Evolutionary conservation across 768 basidiomycete genomes (phyloP), one percentile per base, ranked within the genome.

Genomic region (Kondoa subrosea): DNA sequence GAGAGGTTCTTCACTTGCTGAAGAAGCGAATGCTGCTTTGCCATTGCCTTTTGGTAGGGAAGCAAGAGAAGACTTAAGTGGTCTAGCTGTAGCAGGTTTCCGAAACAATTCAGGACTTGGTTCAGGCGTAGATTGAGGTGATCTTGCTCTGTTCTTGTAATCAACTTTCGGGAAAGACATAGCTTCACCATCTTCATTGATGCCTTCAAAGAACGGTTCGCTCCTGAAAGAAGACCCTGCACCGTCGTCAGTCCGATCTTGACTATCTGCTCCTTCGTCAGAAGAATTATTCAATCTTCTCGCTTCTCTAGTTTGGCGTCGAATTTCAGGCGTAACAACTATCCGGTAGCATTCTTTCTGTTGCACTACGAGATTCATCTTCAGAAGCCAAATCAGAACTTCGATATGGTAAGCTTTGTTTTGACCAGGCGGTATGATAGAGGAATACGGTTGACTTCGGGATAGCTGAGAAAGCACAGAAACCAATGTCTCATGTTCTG

Each of bases 321-420:
- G 97, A 67, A 96, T 78, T 60, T 84, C 83, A 2, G 81, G 80
- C 0, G 88, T 85, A 0, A 88, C 91, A 34, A 90, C 83, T 56
- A 97, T 81, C 32, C 91, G 85, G 66, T 93, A 84, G 40, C 87
- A 85, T 16, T 91, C 83, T 74, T 92, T 91, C 30, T 91, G 81
- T 21, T 88, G 87, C 65, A 88, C 82, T 21, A 96, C 80, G 71
- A 97, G 81, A 74, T 90, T 90, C 56, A 85, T 84, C 74, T 87
- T 87, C 40, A 96, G 81, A 81, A 97, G 83, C 93, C 92, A 96
- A 40, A 87, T 78, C 14, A 97, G 84, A 32, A 92, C 87, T 30
- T 89, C 84, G 71, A 86, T 82, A 76, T 88, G 93, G 64, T 84
- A 76, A 2, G 82, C 80, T 31, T 90, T 82, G 14, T 81, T 79